Evolutionary conservation across 1,139 yeast species (phyloP).

Genomic region (Hyphopichia burtonii): DNA sequence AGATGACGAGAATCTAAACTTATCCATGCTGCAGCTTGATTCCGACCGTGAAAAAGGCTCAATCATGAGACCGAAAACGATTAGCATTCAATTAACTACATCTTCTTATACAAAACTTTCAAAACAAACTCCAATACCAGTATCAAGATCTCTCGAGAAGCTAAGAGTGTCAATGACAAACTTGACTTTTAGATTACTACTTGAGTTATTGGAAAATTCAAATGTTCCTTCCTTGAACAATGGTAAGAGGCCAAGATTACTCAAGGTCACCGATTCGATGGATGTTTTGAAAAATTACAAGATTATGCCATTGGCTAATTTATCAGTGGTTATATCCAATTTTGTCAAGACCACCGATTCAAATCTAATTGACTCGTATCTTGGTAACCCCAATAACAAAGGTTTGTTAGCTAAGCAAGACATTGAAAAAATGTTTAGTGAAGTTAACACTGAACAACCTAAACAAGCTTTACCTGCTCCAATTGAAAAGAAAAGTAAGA

Average conservation of each 20-base stretch:
- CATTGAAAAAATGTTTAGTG: constrained; percentile 20
- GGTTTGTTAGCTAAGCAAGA: constrained; percentile 8
- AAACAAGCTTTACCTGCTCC: constrained; percentile 1
- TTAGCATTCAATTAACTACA: constrained; percentile 34
- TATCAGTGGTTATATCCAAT: constrained; percentile 53
- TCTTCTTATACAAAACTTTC: constrained; percentile 30
- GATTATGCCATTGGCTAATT: constrained; percentile 49
- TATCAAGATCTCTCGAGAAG: constrained; percentile 38
- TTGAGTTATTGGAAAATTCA: constrained; percentile 29
- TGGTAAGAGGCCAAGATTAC: constrained; percentile 19
- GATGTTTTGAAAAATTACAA: constrained; percentile 20
- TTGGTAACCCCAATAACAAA: constrained; percentile 13
- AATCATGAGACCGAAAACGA: constrained; percentile 52
- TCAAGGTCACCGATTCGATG: constrained; percentile 14
- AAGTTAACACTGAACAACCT: constrained; percentile 11
- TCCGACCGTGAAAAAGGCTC: constrained; percentile 20
- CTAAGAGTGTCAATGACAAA: constrained; percentile 28
- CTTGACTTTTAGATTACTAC: constrained; percentile 30
- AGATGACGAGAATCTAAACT: constrained; percentile 60
- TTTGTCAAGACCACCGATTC: constrained; percentile 45
- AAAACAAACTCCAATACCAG: constrained; percentile 45
- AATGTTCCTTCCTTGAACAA: constrained; percentile 29
- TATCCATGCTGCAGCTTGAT: constrained; percentile 23
- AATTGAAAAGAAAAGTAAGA: constrained; percentile 3
- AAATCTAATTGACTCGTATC: constrained; percentile 51